phyloP scores from a whole-genome alignment of 2,329 filamentous ascomycete genomes.

The Aspergillus sojae region DNA sequence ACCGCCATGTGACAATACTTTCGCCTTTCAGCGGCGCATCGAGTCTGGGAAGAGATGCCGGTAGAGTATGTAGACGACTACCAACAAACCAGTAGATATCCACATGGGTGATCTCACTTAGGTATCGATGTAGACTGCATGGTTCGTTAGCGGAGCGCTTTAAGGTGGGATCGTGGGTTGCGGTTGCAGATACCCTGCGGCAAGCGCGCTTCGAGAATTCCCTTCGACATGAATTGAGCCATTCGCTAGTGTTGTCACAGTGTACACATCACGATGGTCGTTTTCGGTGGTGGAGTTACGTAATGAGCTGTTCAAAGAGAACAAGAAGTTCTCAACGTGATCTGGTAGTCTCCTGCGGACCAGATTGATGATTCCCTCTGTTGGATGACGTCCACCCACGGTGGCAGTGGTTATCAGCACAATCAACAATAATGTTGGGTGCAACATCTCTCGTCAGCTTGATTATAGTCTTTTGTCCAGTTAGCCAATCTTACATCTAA shows the following conservation, averaged over 20 bases:
- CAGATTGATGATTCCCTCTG: not conserved
- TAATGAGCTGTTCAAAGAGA: not conserved
- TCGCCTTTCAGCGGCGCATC: not conserved
- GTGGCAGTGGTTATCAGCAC: not conserved
- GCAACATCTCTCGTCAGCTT: not conserved
- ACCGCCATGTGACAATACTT: not conserved
- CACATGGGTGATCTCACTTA: not conserved
- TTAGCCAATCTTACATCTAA: too few species aligned
- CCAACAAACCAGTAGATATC: not conserved
- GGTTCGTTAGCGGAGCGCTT: not conserved
- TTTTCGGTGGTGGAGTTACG: too few species aligned
- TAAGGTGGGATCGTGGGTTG: not conserved
- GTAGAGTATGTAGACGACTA: not conserved
- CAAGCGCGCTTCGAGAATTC: not conserved
- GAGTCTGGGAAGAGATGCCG: not conserved
- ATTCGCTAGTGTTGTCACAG: not conserved
- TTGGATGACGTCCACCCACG: not conserved
- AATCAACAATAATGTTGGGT: not conserved
- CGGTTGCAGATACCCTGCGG: not conserved
- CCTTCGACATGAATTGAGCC: not conserved
- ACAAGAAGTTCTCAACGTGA: not conserved
- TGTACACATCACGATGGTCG: not conserved
- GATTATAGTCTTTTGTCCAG: not conserved
- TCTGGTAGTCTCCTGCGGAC: not conserved
- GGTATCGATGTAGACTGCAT: not conserved